Base-by-base conservation (phyloP, 176 grass and related monocot species). In the Saccharum officinarum region DNA sequence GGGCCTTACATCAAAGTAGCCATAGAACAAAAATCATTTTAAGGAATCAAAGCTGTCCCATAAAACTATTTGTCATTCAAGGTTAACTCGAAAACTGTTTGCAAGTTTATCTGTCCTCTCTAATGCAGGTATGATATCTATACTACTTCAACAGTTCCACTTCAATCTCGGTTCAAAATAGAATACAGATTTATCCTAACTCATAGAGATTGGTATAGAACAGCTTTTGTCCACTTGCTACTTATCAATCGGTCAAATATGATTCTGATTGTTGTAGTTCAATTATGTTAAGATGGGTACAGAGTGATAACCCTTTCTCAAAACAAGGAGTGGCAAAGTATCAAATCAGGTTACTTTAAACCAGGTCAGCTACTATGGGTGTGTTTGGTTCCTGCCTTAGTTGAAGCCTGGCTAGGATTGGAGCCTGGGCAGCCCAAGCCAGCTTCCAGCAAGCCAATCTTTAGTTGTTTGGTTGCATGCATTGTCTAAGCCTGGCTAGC, bases 121-220 rank as follows among this genome's bases (percentile, higher is more conserved):
- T 3, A 47, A 31, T 31, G 42, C 23, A 55, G 73, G 64, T 78
- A 69, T 14, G 15, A 52, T 63, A 84, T 68, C 60, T 37, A 50
- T 67, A 37, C 52, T 85, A 16, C 46, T 50, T 55, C 23, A 77
- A 71, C 11, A 45, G 49, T 50, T 30, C 10, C 47, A 69, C 13
- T 59, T 79, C 69, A 44, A 31, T 40, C 78, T 69, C 40, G 8
- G 40, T 68, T 85, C 18, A 77, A 55, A 77, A 59, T 10, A 67
- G 14, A 67, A 38, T 50, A 84, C 20, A 30, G 34, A 31, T 25
- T 31, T 50, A 31, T 73, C 71, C 30, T 46, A 71, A 33, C 42
- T 36, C 42, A 75, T 60, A 67, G 50, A 63, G 30, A 23, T 50
- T 50, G 41, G 13, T 41, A 7, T 66, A 63, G 31, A 76, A 38